phyloP scores from a whole-genome alignment of 2,329 filamentous ascomycete species.

The Aspergillus melleus region DNA sequence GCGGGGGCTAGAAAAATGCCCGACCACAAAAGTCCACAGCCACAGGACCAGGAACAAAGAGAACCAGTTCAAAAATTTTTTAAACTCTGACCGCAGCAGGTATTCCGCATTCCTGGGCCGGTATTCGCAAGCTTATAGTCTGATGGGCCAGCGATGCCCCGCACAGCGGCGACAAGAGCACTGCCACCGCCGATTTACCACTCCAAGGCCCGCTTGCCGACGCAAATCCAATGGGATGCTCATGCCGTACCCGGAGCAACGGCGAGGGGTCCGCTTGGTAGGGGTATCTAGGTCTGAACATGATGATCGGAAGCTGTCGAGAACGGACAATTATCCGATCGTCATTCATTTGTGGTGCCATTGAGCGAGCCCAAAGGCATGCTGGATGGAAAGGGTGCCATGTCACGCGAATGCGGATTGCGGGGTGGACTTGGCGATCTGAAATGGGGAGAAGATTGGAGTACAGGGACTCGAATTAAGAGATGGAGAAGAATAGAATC shows the following conservation, averaged over 20 bases:
- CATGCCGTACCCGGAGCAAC: background rate
- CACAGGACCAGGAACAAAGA: background rate
- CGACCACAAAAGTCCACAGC: background rate
- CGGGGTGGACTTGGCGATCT: background rate
- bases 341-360: background rate
- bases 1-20: background rate
- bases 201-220: background rate
- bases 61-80: background rate
- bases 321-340: background rate
- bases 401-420: background rate
- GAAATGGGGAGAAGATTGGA: background rate
- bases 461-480: background rate
- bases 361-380: background rate
- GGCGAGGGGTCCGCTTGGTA: background rate
- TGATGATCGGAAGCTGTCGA: background rate
- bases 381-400: background rate
- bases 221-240: background rate
- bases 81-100: background rate
- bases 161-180: conserved; percentile 1
- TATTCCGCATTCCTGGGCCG: background rate
- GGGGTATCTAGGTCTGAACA: background rate
- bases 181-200: conserved; percentile 1
- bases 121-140: background rate
- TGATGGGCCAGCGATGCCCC: background rate
- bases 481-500: too few species aligned